These are phyloP conservation scores for Vigna mungo DNA, from an alignment of 306 rosid genomes.

Conservation along the genomic window DNA sequence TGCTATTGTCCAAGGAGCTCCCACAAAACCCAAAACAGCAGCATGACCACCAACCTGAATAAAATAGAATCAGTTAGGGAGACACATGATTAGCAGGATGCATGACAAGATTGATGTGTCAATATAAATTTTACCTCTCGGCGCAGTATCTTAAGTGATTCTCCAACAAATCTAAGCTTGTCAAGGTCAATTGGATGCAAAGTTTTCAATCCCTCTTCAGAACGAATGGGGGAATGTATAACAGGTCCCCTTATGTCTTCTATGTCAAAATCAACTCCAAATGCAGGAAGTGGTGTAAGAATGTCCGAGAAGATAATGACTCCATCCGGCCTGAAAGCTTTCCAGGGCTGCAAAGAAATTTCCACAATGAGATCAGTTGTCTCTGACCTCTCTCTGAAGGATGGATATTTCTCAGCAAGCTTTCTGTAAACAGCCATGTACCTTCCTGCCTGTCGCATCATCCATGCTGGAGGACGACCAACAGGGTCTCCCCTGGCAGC, in stretches of 20 bases:
- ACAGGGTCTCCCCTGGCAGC: conserved; percentile 95
- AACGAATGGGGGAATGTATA: conserved; percentile 82
- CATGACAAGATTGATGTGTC: conserved; percentile 30
- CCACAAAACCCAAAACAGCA: conserved; percentile 97
- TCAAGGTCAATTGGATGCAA: conserved; percentile 88
- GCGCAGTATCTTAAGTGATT: conserved; percentile 76
- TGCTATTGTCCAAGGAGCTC: conserved; percentile 99
- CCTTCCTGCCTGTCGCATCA: conserved; percentile 99
- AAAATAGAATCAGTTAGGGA: conserved; percentile 34
- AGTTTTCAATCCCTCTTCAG: conserved; percentile 80
- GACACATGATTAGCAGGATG: background rate
- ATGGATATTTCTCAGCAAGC: conserved; percentile 96
- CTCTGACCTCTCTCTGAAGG: conserved; percentile 98
- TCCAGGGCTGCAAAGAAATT: conserved; percentile 99
- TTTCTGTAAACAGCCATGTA: conserved; percentile 95
- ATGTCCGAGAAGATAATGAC: conserved; percentile 96
- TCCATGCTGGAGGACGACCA: conserved; percentile 98
- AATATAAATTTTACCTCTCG: conserved; percentile 64
- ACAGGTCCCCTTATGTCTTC: conserved; percentile 95
- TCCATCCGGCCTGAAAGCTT: conserved; percentile 96
- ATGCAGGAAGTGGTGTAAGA: conserved; percentile 96
- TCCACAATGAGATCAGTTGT: conserved; percentile 97
- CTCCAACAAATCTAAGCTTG: conserved; percentile 82
- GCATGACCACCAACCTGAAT: conserved; percentile 80
- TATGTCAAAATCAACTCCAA: conserved; percentile 91